These are phyloP conservation scores for Diaporthe batatas DNA, from an alignment of 2,329 filamentous ascomycete genomes.

Conservation along the genomic window DNA sequence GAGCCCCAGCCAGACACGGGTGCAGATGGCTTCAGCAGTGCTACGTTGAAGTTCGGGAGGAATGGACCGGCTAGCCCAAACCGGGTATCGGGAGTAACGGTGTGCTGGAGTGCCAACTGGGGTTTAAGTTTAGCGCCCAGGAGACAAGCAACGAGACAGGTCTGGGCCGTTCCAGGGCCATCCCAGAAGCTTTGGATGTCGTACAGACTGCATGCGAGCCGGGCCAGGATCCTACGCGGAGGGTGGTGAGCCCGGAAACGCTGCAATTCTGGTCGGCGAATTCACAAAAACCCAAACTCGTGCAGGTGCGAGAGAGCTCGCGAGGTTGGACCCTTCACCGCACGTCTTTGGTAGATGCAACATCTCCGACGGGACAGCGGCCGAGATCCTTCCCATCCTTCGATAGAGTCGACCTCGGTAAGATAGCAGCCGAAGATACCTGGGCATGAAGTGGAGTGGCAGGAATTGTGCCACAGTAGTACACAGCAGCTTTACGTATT, in stretches of 20 bases:
- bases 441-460: no score
- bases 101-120: not conserved
- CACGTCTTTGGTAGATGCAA: no score
- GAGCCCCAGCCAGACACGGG: slow-evolving; percentile 20
- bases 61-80: not conserved
- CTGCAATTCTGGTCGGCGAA: not conserved
- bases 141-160: slow-evolving; percentile 2
- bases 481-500: no score
- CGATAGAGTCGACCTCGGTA: no score
- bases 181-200: not conserved
- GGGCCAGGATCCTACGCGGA: not conserved
- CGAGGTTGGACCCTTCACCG: no score
- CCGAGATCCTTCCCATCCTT: no score
- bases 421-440: no score
- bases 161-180: not conserved
- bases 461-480: no score
- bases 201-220: not conserved
- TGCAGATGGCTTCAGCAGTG: slow-evolving; percentile 31
- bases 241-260: not conserved
- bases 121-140: slow-evolving; percentile 21
- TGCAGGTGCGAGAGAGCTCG: no score
- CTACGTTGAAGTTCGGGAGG: not conserved
- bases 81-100: not conserved
- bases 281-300: not conserved
- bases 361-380: no score